Conservation (phyloP, 371 early-diverging fungal species). For the Coemansia sp. region DNA sequence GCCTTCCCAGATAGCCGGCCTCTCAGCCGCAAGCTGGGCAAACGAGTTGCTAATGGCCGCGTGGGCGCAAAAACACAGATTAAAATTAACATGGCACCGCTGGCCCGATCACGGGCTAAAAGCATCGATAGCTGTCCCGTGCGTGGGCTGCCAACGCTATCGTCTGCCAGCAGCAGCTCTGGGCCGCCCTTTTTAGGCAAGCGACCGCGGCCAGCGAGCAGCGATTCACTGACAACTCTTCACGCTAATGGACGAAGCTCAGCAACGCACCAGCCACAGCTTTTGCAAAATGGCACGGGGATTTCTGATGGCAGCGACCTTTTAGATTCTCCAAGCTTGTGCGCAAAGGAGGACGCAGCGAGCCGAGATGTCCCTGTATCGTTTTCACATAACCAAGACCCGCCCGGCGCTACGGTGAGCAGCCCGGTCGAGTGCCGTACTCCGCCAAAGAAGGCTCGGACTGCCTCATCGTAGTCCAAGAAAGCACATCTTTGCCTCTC, state of each 20-base stretch:
- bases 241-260: not conserved
- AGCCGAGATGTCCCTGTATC: not conserved
- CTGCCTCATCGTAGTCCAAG: slow-evolving; percentile 17
- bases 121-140: not conserved
- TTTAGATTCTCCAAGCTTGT: not conserved
- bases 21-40: slow-evolving; percentile 23
- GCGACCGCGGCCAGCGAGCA: slow-evolving; percentile 10
- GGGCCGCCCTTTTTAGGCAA: slow-evolving; percentile 1
- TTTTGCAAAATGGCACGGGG: not conserved
- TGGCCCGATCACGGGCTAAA: slow-evolving; percentile 5
- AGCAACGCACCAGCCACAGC: not conserved
- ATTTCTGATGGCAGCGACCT: not conserved
- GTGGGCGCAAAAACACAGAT: slow-evolving; percentile 7
- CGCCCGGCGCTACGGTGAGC: not conserved
- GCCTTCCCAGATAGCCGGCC: slow-evolving; percentile 39
- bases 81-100: slow-evolving; percentile 8
- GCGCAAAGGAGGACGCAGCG: not conserved
- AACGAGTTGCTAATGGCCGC: slow-evolving; percentile 11
- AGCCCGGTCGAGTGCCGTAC: slow-evolving; percentile 17
- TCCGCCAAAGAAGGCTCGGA: slow-evolving; percentile 49
- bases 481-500: not conserved
- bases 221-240: not conserved
- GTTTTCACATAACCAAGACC: slow-evolving; percentile 8
- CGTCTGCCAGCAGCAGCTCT: not conserved
- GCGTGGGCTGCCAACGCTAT: not conserved